phyloP scores from a whole-genome alignment of 805 yeast species.

The Groenewaldozyma salmanticensis region DNA sequence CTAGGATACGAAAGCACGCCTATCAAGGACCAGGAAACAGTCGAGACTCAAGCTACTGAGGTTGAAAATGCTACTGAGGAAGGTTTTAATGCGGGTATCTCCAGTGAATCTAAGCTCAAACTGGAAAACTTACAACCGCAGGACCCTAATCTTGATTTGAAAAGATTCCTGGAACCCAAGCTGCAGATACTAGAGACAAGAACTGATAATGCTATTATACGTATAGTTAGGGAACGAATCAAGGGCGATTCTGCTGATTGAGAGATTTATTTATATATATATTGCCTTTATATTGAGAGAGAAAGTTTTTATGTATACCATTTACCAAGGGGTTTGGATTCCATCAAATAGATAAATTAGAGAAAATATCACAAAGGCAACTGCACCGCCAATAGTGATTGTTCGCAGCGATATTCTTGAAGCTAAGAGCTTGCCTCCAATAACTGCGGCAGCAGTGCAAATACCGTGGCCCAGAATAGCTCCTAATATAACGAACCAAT shows the following conservation, averaged over 20 bases:
- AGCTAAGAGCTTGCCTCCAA: constrained; percentile 89
- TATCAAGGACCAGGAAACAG: constrained; percentile 27
- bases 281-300: too few relatives aligned
- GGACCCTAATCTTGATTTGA: constrained; percentile 29
- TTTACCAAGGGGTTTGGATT: constrained; percentile 7
- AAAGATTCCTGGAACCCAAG: constrained; percentile 31
- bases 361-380: constrained; percentile 77
- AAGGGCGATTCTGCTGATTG: constrained; percentile 1
- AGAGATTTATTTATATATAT: background rate
- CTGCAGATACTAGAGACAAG: constrained; percentile 30
- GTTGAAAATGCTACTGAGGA: constrained; percentile 18
- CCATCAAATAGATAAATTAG: constrained; percentile 67
- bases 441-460: constrained; percentile 84
- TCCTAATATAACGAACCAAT: constrained; percentile 81
- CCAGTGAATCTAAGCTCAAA: constrained; percentile 12
- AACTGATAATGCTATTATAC: constrained; percentile 35
- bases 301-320: too few relatives aligned
- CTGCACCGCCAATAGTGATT: constrained; percentile 85
- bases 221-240: constrained; percentile 31
- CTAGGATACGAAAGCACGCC: constrained; percentile 23
- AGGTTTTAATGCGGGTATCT: too few relatives aligned
- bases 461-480: constrained; percentile 82
- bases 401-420: constrained; percentile 83
- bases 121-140: constrained; percentile 20
- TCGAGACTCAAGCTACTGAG: constrained; percentile 28